Conservation (phyloP, 176 grass and related monocot genomes). For the Cocos nucifera region DNA sequence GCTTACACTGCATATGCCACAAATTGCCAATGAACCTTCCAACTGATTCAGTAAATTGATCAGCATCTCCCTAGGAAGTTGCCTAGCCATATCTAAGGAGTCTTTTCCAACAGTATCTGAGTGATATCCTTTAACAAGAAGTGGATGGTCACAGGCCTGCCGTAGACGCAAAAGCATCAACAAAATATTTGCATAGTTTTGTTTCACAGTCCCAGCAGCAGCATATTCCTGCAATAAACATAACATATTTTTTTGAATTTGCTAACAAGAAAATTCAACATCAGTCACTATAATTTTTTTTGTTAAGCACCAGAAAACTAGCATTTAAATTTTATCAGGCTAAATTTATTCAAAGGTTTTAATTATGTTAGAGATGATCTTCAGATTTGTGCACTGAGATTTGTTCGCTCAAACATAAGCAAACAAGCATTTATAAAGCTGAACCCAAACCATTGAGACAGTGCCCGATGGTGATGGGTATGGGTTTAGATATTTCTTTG, state of each 20-base stretch:
- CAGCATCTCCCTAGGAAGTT: constrained; percentile 64
- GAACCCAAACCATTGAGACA: no score
- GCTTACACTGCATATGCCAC: constrained; percentile 77
- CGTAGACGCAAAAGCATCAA: constrained; percentile 81
- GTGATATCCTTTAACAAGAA: constrained; percentile 76
- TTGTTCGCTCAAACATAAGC: no score
- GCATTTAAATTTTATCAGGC: no score
- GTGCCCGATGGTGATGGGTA: no score
- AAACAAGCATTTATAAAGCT: no score
- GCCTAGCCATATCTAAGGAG: constrained; percentile 78
- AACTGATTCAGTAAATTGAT: constrained; percentile 70
- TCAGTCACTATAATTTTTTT: no score
- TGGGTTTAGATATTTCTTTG: no score
- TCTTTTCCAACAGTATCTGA: constrained; percentile 60
- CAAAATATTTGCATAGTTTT: constrained; percentile 97
- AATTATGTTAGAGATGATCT: no score
- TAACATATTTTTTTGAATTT: neutral
- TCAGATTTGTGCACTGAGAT: no score
- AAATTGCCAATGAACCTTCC: constrained; percentile 57
- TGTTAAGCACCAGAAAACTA: no score
- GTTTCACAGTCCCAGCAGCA: constrained; percentile 90
- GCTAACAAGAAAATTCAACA: no score
- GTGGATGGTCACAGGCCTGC: constrained; percentile 93
- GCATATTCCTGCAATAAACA: constrained; percentile 65
- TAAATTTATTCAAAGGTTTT: no score